Base-by-base conservation (phyloP, 1,284 basidiomycete genomes). In the Cryptococcus amylolentus region DNA sequence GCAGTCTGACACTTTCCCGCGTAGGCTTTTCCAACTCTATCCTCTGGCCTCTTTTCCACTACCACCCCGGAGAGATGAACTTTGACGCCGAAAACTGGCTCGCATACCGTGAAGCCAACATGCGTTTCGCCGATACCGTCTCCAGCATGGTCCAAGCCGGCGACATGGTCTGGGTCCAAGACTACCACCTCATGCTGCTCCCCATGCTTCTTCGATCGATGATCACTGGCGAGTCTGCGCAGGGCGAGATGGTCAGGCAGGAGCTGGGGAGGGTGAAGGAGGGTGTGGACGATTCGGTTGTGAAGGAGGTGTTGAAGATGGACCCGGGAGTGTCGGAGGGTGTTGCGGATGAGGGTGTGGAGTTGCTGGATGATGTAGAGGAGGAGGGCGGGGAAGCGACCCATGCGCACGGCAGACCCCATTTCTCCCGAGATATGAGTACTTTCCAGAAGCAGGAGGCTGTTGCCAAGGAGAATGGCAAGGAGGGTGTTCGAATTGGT, bases 51-150 rank as follows among this genome's bases (percentile, higher is more conserved):
- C 82, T 99, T 48, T 98, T 98, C 83, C 95, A 99, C 77, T 99
- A 98, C 78, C 94, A 97, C 76, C 91, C 92, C 14, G 92, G 93
- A 64, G 93, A 97, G 79, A 98, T 98, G 93, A 96, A 93, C 79
- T 98, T 98, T 74, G 95, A 98, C 79, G 92, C 97, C 79, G 89
- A 89, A 70, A 91, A 98, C 77, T 99, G 95, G 95, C 84, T 88
- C 49, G 95, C 93, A 1, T 99, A 98, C 78, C 86, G 95, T 38
- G 92, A 97, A 76, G 96, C 96, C 47, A 99, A 98, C 77, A 81
- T 93, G 79, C 84, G 86, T 60, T 99, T 99, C 72, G 95, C 96
- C 1, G 88, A 97, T 73, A 88, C 83, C 18, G 89, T 98, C 55
- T 81, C 84, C 57, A 81, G 82, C 56, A 88, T 92, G 68, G 81